Evolutionary conservation across 2,329 filamentous ascomycete species (phyloP).

Genomic region (Cyclaneusma minus): DNA sequence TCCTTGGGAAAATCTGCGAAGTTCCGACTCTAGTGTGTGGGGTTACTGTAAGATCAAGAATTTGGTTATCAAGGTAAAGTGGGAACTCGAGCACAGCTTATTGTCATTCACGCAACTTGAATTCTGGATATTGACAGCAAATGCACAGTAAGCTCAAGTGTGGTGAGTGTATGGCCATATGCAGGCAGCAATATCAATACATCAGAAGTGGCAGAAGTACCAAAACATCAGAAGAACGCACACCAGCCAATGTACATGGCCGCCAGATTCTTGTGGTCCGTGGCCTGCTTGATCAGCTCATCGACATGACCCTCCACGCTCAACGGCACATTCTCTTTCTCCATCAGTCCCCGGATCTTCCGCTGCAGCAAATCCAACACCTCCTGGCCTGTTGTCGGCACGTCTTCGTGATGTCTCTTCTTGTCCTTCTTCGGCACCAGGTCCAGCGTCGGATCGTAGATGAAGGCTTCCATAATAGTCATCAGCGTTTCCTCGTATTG

Average conservation of each 20-base stretch:
- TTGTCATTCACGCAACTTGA: no score
- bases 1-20: no score
- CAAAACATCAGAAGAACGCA: constrained; percentile 42
- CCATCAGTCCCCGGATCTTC: constrained; percentile 73
- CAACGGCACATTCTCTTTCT: constrained; percentile 79
- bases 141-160: no score
- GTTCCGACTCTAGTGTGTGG: no score
- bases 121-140: no score
- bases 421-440: constrained; percentile 57
- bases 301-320: constrained; percentile 97
- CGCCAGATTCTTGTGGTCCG: constrained; percentile 62
- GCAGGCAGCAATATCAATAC: no score
- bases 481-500: constrained; percentile 94
- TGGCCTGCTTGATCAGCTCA: constrained; percentile 78
- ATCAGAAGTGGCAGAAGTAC: no score
- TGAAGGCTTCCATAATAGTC: constrained; percentile 92
- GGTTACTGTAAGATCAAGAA: no score
- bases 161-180: no score
- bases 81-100: no score
- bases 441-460: constrained; percentile 93
- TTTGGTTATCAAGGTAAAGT: no score
- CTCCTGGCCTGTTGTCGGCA: constrained; percentile 56
- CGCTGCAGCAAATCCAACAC: constrained; percentile 80
- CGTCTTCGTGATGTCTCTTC: constrained; percentile 20
- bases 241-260: constrained; percentile 98